phyloP scores from a whole-genome alignment of 139 green algal species.

The Bryopsis sp. region DNA sequence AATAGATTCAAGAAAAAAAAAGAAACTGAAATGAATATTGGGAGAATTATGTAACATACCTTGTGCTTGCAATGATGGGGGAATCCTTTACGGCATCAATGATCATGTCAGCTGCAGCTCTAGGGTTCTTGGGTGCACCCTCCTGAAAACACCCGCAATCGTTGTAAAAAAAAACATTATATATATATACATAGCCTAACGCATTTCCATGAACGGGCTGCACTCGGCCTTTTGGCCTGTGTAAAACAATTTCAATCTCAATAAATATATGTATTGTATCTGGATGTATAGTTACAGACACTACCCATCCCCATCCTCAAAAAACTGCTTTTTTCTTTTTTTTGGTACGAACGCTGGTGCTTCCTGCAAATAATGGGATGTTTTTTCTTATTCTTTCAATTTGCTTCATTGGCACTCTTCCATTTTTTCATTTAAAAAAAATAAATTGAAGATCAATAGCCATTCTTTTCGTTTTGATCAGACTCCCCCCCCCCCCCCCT shows the following conservation, averaged over 20 bases:
- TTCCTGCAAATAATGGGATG: not conserved
- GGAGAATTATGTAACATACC: too few species aligned
- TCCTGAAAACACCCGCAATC: slow-evolving; percentile 25
- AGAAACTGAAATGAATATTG: not conserved
- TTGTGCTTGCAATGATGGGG: not conserved
- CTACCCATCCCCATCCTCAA: not conserved
- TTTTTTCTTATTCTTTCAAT: not conserved
- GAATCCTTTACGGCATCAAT: slow-evolving; percentile 41
- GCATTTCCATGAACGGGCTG: too few species aligned
- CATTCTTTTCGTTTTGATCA: not conserved
- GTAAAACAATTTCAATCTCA: too few species aligned
- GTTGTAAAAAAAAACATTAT: too few species aligned
- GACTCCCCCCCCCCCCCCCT: not conserved
- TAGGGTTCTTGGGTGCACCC: slow-evolving; percentile 71
- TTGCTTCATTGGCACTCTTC: not conserved
- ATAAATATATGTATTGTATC: not conserved
- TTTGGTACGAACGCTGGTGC: too few species aligned
- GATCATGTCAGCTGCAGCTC: slow-evolving; percentile 74
- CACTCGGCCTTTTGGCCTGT: too few species aligned
- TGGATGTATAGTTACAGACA: not conserved
- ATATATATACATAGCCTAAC: too few species aligned
- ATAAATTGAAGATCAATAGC: not conserved
- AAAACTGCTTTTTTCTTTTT: too few species aligned
- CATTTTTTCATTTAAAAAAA: not conserved
- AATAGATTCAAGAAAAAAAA: not conserved